A percentile compares a stretch with the other conserved stretches of the same genome.
Conservation (phyloP, 2,329 filamentous ascomycete species). For the Tolypocladium tundrense region DNA sequence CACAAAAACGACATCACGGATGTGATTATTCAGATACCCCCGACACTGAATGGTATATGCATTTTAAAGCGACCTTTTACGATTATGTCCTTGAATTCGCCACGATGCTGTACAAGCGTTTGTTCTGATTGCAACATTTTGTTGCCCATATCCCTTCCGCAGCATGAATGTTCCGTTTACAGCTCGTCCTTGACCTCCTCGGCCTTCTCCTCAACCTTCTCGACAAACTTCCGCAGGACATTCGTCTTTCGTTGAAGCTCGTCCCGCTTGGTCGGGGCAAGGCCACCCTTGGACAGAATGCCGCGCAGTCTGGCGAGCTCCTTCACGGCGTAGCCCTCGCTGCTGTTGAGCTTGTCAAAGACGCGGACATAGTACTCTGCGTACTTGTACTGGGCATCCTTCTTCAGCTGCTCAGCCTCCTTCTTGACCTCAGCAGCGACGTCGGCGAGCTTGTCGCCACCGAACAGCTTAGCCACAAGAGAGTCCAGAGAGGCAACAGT, state of each 20-base stretch:
- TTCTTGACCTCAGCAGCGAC: constrained; percentile 63
- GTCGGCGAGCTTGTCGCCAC: constrained; percentile 50
- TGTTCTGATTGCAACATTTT: not conserved
- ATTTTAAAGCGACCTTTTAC: too few relatives aligned
- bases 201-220: constrained; percentile 43
- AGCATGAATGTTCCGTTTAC: constrained; percentile 14
- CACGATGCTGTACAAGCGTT: not conserved
- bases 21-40: not conserved
- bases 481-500: constrained; percentile 71
- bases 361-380: constrained; percentile 92
- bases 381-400: constrained; percentile 58
- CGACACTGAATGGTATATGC: not conserved
- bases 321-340: constrained; percentile 71
- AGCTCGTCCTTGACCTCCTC: constrained; percentile 27
- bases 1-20: not conserved
- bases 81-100: too few relatives aligned
- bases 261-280: constrained; percentile 78
- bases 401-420: constrained; percentile 55
- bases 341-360: constrained; percentile 72
- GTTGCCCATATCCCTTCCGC: not conserved
- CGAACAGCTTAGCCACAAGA: constrained; percentile 64
- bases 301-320: constrained; percentile 72
- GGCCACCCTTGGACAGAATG: constrained; percentile 75
- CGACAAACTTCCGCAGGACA: constrained; percentile 69
- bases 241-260: constrained; percentile 81